These are phyloP conservation scores for Akanthomyces uredinophilus DNA, from an alignment of 2,329 filamentous ascomycete genomes.

Conservation along the genomic window DNA sequence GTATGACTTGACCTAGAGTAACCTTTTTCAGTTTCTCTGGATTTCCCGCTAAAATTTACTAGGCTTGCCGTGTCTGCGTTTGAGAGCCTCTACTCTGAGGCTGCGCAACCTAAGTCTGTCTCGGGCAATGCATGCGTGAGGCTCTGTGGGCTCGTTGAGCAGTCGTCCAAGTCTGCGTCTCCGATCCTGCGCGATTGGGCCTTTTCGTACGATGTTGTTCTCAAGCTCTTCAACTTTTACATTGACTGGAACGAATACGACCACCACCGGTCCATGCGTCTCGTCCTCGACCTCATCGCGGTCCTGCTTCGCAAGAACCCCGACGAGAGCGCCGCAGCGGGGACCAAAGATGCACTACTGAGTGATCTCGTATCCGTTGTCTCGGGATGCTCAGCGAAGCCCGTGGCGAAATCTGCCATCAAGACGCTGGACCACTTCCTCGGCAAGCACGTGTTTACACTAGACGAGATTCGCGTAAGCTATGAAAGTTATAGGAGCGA, in stretches of 20 bases:
- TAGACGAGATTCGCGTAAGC: conserved; percentile 39
- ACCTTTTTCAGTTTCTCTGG: conserved; percentile 6
- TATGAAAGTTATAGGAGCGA: conserved; percentile 37
- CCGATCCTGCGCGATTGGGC: conserved; percentile 42
- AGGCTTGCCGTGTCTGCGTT: conserved; percentile 38
- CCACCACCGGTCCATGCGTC: conserved; percentile 57
- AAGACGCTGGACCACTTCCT: conserved; percentile 63
- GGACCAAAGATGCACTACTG: conserved; percentile 43
- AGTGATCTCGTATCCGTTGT: conserved; percentile 54
- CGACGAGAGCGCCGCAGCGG: conserved; percentile 28
- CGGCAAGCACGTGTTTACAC: conserved; percentile 51
- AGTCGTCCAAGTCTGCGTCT: conserved; percentile 47
- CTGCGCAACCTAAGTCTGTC: conserved; percentile 48
- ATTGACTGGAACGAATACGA: conserved; percentile 64
- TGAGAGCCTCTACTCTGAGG: conserved; percentile 41
- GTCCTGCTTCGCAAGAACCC: conserved; percentile 48
- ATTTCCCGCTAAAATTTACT: background rate
- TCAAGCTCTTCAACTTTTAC: conserved; percentile 56
- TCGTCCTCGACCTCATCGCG: conserved; percentile 54
- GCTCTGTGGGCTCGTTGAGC: conserved; percentile 58
- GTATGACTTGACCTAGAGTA: conserved; percentile 27
- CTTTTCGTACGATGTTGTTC: conserved; percentile 43
- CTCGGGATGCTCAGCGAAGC: conserved; percentile 53
- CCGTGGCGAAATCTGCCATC: conserved; percentile 64
- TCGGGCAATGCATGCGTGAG: conserved; percentile 53